Percentiles rank a stretch among this genome's conserved stretches.
Evolutionary conservation across 2,329 filamentous ascomycete genomes (phyloP).

Genomic region (Xylariaceae sp.): DNA sequence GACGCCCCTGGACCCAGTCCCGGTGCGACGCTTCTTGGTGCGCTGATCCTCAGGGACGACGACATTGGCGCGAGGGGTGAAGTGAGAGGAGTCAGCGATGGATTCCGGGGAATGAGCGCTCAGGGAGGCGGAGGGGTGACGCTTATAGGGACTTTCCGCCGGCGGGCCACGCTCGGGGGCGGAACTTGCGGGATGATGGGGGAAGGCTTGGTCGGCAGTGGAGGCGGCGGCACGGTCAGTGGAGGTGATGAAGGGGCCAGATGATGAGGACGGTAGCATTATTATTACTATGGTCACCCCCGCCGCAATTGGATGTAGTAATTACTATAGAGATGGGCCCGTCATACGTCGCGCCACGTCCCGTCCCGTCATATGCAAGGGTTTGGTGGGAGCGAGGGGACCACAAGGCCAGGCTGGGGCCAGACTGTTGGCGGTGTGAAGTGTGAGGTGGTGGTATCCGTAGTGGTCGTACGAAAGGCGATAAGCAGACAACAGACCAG

Average conservation of each 20-base stretch:
- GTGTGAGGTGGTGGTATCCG: too few species aligned
- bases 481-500: too few species aligned
- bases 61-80: conserved; percentile 9
- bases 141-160: conserved; percentile 20
- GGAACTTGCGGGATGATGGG: background rate
- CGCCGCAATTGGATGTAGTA: background rate
- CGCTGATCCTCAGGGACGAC: conserved; percentile 24
- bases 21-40: conserved; percentile 45
- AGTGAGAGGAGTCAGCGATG: conserved; percentile 17
- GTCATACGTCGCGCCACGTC: background rate
- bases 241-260: conserved; percentile 5
- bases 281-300: background rate
- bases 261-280: conserved; percentile 15
- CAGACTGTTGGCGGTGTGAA: too few species aligned
- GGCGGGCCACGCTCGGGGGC: background rate
- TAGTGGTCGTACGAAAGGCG: too few species aligned
- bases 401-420: too few species aligned
- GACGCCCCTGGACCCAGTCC: conserved; percentile 45
- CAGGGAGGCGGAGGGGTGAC: conserved; percentile 16
- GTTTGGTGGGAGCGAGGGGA: too few species aligned
- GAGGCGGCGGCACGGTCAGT: background rate
- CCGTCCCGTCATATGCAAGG: background rate
- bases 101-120: conserved; percentile 26
- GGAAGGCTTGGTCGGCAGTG: conserved; percentile 1
- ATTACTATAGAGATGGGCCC: background rate